Base-by-base conservation (phyloP, 352 stramenopile species). In the Phytophthora rubi region DNA sequence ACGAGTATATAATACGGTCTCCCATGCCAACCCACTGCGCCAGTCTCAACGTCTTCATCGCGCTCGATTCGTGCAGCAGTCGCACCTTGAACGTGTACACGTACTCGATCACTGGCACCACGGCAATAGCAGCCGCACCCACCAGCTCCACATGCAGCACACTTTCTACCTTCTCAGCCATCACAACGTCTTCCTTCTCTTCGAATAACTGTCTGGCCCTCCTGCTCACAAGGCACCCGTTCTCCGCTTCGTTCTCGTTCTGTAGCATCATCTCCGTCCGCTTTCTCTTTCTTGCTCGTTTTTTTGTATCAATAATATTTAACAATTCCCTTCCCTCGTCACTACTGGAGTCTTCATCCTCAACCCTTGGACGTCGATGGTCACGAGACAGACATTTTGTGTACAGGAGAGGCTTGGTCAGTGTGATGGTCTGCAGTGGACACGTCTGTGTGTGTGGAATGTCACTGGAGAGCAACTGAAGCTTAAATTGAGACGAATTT, bases 31-130 rank as follows among this genome's bases (percentile, higher is more conserved):
- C 65, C 79, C 80, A 90, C 56, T 72, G 59, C 23, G 76, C 83
- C 1, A 90, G 56, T 4, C 67, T 52, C n/a, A 79, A 53, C 4
- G 85, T 77, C 12, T 77, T 59, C 48, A 53, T 57, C 0, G 76
- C 80, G 49, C 61, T 81, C 10, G 49, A 58, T 3, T 72, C 67
- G 37, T 77, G 56, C 7, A 82, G 33, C 3, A 83, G 58, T 12
- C 70, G 68, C 8, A 79, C 66, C 23, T 78, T 77, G 35, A 79
- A 69, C 2, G 76, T 80, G 65, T 89, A 85, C 10, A 87, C 44
- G 47, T 83, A 92, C 57, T 90, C 84, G 13, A 92, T 62, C 10
- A 85, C 37, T 1, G 70, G 73, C 2, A 83, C 77, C 4, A 83
- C 49, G 0, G 75, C 79, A 48, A 77, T 74, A 13, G 77, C 54